Conservation (phyloP, 78 protist genomes). For the Dictyostelium citrinum region DNA sequence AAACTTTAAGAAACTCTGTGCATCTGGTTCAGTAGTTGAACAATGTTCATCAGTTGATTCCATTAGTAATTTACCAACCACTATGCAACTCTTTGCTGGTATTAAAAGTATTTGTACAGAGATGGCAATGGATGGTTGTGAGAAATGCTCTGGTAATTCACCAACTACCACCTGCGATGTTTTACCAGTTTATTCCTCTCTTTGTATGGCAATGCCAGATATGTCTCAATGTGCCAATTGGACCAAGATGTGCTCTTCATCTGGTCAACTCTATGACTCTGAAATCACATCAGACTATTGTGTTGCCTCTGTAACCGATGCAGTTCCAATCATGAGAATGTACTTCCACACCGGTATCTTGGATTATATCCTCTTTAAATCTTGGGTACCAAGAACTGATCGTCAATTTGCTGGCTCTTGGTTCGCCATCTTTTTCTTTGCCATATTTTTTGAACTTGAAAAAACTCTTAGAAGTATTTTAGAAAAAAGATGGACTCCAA, state of each 20-base stretch:
- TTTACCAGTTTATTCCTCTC: slow-evolving; percentile 23
- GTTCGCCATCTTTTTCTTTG: slow-evolving; percentile 41
- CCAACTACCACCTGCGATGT: neutral
- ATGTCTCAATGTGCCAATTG: slow-evolving; percentile 62
- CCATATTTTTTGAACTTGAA: slow-evolving; percentile 35
- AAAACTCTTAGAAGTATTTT: slow-evolving; percentile 32
- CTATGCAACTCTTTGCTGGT: neutral
- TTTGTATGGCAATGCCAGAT: slow-evolving; percentile 63
- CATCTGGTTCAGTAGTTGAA: neutral
- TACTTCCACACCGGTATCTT: slow-evolving; percentile 72
- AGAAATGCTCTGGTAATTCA: neutral
- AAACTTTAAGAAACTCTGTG: slow-evolving; percentile 6
- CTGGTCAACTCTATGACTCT: neutral
- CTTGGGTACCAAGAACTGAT: slow-evolving; percentile 52
- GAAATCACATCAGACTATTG: neutral
- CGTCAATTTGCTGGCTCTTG: slow-evolving; percentile 56
- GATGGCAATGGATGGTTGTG: slow-evolving; percentile 61
- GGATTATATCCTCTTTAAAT: slow-evolving; percentile 49
- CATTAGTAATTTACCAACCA: neutral
- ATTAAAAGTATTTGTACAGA: slow-evolving; percentile 24
- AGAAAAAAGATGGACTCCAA: slow-evolving; percentile 46
- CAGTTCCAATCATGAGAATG: slow-evolving; percentile 67
- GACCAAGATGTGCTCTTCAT: neutral
- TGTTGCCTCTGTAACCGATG: neutral
- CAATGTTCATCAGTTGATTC: neutral